Evolutionary conservation across 345 rosid species (phyloP), one percentile per base, ranked within the genome.

Genomic region (Citrus glauca): DNA sequence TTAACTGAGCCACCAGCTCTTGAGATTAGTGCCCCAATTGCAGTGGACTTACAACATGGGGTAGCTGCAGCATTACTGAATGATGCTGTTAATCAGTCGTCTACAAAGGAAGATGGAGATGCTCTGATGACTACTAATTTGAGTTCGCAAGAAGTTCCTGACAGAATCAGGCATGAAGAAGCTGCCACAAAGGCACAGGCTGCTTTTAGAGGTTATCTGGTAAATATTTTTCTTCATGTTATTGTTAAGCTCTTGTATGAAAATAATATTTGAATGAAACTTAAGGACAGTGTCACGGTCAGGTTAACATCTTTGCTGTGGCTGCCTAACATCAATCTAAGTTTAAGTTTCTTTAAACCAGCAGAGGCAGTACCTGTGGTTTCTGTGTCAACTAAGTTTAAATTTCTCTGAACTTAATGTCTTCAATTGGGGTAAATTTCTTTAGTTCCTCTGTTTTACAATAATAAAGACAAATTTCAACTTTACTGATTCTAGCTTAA

Each of bases 151-250:
- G 84, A 85, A 71, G 92, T 80, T 80, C 74, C 87, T 74, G 89
- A 80, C 75, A 80, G 83, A 53, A 71, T 81, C 64, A 84, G 81
- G 80, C 88, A 75, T 27, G 92, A 91, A 74, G 79, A 84, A 80
- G 94, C 93, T 83, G 98, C 90, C 25, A 88, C 76, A 2, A 87
- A 76, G 77, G 88, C 86, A 61, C 97, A 92, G 80, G 89, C 97
- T 82, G 93, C 90, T 70, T 75, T 90, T 77, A 89, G 93, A 85
- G 94, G 95, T 77, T 87, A 78, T 83, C 89, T 86, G 97, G 95
- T 92, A 84, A 42, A 42, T 42, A 75, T 56, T 73, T 69, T 77
- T 78, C 17, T 73, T 72, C 55, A 66, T 81, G 67, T 61, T 3
- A 64, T 50, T 40, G 8, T 37, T 38, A 48, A 27, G 66, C 4